Conservation (phyloP, 2,329 filamentous ascomycete species). For the Nakataea oryzae region DNA sequence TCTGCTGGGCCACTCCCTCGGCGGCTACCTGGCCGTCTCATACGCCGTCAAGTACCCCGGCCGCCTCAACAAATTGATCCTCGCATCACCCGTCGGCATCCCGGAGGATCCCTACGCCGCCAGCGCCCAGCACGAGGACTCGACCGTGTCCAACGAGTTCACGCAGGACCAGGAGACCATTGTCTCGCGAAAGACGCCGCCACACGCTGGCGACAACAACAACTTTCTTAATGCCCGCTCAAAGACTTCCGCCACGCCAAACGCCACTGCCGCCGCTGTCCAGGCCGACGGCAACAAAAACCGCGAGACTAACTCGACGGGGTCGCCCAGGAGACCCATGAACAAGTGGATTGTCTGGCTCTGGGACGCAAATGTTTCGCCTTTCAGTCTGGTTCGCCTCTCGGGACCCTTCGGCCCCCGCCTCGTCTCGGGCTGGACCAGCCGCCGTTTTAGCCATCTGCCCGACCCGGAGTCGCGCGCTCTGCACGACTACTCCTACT, state of each 20-base stretch:
- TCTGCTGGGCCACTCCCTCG: conserved; percentile 82
- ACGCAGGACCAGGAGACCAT: conserved; percentile 57
- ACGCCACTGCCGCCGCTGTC: conserved; percentile 15
- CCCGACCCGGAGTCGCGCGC: conserved; percentile 69
- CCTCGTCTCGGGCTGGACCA: conserved; percentile 91
- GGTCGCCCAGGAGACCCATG: conserved; percentile 57
- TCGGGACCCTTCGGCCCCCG: conserved; percentile 82
- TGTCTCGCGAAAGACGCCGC: conserved; percentile 22
- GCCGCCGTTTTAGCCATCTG: conserved; percentile 81
- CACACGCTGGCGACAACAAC: conserved; percentile 26
- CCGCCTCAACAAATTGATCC: conserved; percentile 86
- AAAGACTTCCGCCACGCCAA: background rate
- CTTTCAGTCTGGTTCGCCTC: conserved; percentile 83
- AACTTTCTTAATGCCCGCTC: conserved; percentile 17
- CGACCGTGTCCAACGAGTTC: conserved; percentile 68
- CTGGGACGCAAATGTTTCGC: conserved; percentile 95
- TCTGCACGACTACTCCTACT: conserved; percentile 89
- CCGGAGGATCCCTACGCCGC: conserved; percentile 90
- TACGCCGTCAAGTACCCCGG: conserved; percentile 97
- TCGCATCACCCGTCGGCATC: conserved; percentile 88
- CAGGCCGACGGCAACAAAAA: conserved; percentile 27
- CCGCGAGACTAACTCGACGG: conserved; percentile 35
- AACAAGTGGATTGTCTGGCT: conserved; percentile 86
- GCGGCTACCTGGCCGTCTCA: conserved; percentile 88
- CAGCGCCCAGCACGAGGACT: conserved; percentile 70